Evolutionary conservation across 441 rosid genomes (phyloP).

Genomic region (Gossypium davidsonii): DNA sequence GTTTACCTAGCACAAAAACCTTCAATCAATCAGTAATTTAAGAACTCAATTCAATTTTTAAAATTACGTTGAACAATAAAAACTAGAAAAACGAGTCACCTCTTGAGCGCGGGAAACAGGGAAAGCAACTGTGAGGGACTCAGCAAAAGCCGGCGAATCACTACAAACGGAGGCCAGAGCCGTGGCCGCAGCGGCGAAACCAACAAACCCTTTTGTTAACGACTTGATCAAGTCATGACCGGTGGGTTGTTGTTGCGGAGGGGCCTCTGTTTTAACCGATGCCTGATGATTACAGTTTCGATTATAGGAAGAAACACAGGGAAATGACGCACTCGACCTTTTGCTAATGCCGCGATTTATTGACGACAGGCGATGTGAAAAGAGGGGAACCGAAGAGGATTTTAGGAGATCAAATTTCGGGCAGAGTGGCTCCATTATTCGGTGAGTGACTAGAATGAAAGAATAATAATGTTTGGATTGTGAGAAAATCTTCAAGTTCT

Average conservation of each 20-base stretch:
- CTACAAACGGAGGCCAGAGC: slow-evolving; percentile 40
- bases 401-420: slow-evolving; percentile 27
- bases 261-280: slow-evolving; percentile 6
- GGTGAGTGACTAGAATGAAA: background rate
- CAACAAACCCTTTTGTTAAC: slow-evolving; percentile 40
- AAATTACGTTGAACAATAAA: background rate
- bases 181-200: slow-evolving; percentile 47
- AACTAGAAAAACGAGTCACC: slow-evolving; percentile 26
- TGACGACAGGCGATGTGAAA: slow-evolving; percentile 18
- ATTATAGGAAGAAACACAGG: slow-evolving; percentile 21
- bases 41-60: background rate
- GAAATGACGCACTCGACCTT: slow-evolving; percentile 20
- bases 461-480: background rate
- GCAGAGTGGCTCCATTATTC: slow-evolving; percentile 40
- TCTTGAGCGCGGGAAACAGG: slow-evolving; percentile 72
- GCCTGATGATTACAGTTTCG: background rate
- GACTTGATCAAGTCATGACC: slow-evolving; percentile 22
- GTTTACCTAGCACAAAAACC: slow-evolving; percentile 49
- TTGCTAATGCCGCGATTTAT: slow-evolving; percentile 13
- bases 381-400: slow-evolving; percentile 20
- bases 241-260: slow-evolving; percentile 3
- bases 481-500: background rate
- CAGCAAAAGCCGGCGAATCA: slow-evolving; percentile 63
- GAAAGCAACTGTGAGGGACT: slow-evolving; percentile 56
- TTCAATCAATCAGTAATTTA: background rate